Evolutionary conservation across 2,329 filamentous ascomycete species (phyloP).

Genomic region (Apiospora hydei): DNA sequence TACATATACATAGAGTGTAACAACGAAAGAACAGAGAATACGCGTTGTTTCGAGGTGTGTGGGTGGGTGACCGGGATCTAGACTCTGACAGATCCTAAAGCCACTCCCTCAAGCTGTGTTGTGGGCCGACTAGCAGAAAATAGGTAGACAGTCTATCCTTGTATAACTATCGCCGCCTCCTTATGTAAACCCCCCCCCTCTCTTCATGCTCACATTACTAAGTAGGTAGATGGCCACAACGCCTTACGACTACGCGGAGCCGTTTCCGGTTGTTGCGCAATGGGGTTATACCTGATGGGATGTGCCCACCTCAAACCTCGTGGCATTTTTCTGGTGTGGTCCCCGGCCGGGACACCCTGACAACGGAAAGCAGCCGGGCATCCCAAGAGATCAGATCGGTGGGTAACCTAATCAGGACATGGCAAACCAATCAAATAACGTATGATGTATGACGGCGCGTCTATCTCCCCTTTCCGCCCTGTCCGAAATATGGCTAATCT

Average conservation of each 20-base stretch:
- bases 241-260: background rate
- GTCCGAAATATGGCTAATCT: background rate
- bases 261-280: slow-evolving; percentile 11
- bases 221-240: background rate
- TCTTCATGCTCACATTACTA: background rate
- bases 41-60: background rate
- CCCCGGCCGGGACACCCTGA: slow-evolving; percentile 12
- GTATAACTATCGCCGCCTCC: background rate
- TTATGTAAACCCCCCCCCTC: background rate
- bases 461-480: background rate
- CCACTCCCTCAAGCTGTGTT: background rate
- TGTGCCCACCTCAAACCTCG: background rate
- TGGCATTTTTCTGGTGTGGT: background rate
- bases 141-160: slow-evolving; percentile 2
- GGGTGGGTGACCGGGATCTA: background rate
- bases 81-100: background rate
- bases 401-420: background rate
- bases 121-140: background rate
- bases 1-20: background rate
- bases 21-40: background rate
- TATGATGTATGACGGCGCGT: background rate
- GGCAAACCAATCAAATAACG: background rate
- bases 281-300: background rate
- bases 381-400: background rate
- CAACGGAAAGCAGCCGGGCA: background rate